Base-by-base conservation (phyloP, 768 basidiomycete species). In the Auricularia sp. region DNA sequence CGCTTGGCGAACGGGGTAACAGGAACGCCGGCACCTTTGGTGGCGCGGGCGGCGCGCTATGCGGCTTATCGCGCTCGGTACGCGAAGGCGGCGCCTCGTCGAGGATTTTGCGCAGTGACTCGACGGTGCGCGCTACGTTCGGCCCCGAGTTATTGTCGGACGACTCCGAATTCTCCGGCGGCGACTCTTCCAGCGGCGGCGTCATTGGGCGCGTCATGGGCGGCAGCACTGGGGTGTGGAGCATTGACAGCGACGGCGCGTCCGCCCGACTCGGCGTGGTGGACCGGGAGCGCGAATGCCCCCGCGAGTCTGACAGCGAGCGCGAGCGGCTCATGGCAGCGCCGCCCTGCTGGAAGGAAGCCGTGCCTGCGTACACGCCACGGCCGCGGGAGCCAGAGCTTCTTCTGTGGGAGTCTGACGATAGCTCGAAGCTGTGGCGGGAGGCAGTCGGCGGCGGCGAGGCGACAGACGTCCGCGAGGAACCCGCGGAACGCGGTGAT, bases 31-130 rank as follows among this genome's bases (percentile, higher is more conserved):
- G 72, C 1, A 77, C 77, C 10, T 14, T 68, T 34, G 34, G 65
- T 0, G 77, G 68, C 7, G 70, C 70, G 0, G 72, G 70, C 3
- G 64, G 61, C n/a, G 66, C 39, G 39, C 39, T 42, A 14, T 42
- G 39, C 12, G 39, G 39, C 67, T 67, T 59, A 66, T 61, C 54
- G 64, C 59, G 65, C 64, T 62, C 39, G 36, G 43, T 62, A 34
- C 65, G 70, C 7, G 75, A 74, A 12, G 85, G 79, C 64, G 80
- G 80, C 34, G 71, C 67, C 44, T 77, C 71, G 1, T 81, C 83
- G 12, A 91, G 80, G 65, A 91, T 91, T 71, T 84, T 87, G 65
- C 89, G 83, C 29, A 91, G 77, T 34, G 82, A 84, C 65, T 81
- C 78, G 29, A 91, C 77, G 1, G 88, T 87, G 64, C 78, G 84